Base-by-base conservation (phyloP, 805 yeast species). In the Ogataea thermomethanolica region DNA sequence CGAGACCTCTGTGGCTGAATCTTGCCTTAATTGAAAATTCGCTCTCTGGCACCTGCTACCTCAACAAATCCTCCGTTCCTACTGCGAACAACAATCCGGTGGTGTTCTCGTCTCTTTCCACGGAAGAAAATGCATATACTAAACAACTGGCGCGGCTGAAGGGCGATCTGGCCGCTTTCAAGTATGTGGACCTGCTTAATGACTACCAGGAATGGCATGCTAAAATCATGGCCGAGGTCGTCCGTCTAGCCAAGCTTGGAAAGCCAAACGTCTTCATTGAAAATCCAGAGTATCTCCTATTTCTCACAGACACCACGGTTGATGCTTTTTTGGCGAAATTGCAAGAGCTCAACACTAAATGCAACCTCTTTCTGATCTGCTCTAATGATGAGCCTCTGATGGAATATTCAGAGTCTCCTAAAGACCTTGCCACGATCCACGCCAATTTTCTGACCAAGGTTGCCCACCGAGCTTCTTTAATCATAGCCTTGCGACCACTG, bases 1-100 rank as follows among this genome's bases (percentile, higher is more conserved):
- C 84, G 0, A 70, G 76, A 21, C 79, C 90, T 2, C 58, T 76
- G 5, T 84, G 91, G 91, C 63, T 84, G 27, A 53, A 73, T 3
- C 70, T 70, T 39, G 70, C 79, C 2, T 55, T 83, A 15, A 60
- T 80, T 7, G 87, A 82, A 50, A 70, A 68, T 25, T 61, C 68
- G 20, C 46, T 77, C 11, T 51, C 61, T 12, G 84, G 79, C 4
- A 70, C 78, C 10, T 34, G 69, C 63, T 50, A 66, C 39, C 29
- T 68, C 50, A 68, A 73, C 64, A 41, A 36, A 27, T 29, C 41
- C 2, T 33, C 33, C 6, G 27, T 29, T 20, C 10, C 27, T 8
- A 22, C 27, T 11, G 29, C 33, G 21, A 31, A 49, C 4, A 56
- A 68, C 42, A 55, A 67, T 12, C 56, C 61, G 25, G 74, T 73